phyloP scores from a whole-genome alignment of 116 monocot genomes.

The Zostera marina region DNA sequence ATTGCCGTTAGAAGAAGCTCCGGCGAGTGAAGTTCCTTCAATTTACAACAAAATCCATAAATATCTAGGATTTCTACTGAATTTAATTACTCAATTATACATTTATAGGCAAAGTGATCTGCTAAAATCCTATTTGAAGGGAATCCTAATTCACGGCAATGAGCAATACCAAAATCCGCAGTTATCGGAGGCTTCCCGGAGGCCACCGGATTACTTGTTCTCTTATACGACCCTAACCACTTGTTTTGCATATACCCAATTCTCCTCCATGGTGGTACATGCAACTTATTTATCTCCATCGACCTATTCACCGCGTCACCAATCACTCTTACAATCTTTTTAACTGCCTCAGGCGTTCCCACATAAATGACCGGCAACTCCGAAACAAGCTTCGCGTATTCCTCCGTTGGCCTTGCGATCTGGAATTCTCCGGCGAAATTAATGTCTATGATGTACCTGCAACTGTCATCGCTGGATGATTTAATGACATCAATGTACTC shows the following conservation, averaged over 20 bases:
- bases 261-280: conserved; percentile 57
- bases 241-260: conserved; percentile 29
- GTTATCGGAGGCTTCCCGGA: too few relatives aligned
- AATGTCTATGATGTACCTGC: conserved; percentile 35
- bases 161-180: too few relatives aligned
- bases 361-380: conserved; percentile 26
- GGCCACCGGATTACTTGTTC: not conserved
- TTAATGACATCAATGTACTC: conserved; percentile 42
- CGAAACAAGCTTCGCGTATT: conserved; percentile 26
- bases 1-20: too few relatives aligned
- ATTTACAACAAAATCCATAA: too few relatives aligned
- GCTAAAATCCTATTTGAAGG: too few relatives aligned
- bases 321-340: conserved; percentile 24
- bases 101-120: too few relatives aligned
- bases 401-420: conserved; percentile 46
- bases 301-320: conserved; percentile 32
- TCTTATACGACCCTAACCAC: conserved; percentile 31
- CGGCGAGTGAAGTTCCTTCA: too few relatives aligned
- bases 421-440: conserved; percentile 31
- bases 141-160: too few relatives aligned
- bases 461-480: not conserved
- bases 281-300: conserved; percentile 31
- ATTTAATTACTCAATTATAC: too few relatives aligned
- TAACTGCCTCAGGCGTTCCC: conserved; percentile 18
- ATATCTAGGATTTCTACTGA: too few relatives aligned